phyloP scores from a whole-genome alignment of 345 rosid genomes.

The Salix suchowensis region DNA sequence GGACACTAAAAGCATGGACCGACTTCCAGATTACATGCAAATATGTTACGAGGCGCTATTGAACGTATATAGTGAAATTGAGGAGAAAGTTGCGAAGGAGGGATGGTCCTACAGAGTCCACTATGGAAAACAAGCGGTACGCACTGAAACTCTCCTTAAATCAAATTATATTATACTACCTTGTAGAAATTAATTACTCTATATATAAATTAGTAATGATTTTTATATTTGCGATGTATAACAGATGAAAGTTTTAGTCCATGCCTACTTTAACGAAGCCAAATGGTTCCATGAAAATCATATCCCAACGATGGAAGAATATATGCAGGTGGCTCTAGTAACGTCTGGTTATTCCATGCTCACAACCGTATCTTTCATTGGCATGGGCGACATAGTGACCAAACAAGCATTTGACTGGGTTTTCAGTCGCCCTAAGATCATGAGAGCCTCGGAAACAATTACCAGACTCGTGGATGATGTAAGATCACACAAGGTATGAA shows the following conservation, averaged over 20 bases:
- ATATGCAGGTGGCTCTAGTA: constrained; percentile 12
- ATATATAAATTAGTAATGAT: background rate
- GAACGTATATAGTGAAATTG: background rate
- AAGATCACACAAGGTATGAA: constrained; percentile 3
- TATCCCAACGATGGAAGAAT: constrained; percentile 28
- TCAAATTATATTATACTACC: background rate
- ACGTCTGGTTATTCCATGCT: constrained; percentile 10
- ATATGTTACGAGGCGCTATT: background rate
- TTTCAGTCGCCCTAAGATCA: background rate
- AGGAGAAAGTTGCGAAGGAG: background rate
- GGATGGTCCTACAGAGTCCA: background rate
- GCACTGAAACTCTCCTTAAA: background rate
- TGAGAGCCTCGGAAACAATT: constrained; percentile 12
- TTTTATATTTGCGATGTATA: background rate
- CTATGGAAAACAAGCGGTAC: background rate
- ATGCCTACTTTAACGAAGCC: constrained; percentile 26
- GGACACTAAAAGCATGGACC: background rate
- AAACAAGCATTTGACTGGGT: constrained; percentile 27
- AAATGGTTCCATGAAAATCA: constrained; percentile 18
- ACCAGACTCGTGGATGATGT: constrained; percentile 33
- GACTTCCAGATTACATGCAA: background rate
- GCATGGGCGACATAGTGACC: constrained; percentile 21
- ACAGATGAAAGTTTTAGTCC: constrained; percentile 3
- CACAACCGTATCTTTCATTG: constrained; percentile 11
- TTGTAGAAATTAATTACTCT: background rate